Conservation (phyloP, 768 basidiomycete genomes). For the Panaeolus cyanescens region DNA sequence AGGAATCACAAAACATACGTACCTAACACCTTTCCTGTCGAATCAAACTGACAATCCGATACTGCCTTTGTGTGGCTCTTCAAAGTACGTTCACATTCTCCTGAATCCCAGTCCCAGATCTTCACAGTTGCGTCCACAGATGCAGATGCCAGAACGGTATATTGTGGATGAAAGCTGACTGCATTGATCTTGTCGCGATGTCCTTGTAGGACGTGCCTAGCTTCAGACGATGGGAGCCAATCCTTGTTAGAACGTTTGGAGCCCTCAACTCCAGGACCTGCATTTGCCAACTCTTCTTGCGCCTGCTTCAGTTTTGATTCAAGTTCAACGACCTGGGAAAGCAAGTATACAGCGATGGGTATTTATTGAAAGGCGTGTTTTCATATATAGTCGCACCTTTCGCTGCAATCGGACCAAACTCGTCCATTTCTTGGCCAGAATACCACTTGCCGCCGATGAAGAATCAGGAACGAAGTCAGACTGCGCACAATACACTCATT, state of each 20-base stretch:
- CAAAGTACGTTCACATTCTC: slow-evolving; percentile 88
- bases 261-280: slow-evolving; percentile 49
- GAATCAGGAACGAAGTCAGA: slow-evolving; percentile 79
- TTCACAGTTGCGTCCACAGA: slow-evolving; percentile 91
- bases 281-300: slow-evolving; percentile 66
- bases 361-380: not conserved
- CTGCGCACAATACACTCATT: slow-evolving; percentile 31
- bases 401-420: slow-evolving; percentile 94
- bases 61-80: slow-evolving; percentile 93
- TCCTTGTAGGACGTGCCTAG: slow-evolving; percentile 73
- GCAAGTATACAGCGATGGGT: slow-evolving; percentile 7
- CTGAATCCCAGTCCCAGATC: slow-evolving; percentile 97
- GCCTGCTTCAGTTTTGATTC: slow-evolving; percentile 81
- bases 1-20: slow-evolving; percentile 18
- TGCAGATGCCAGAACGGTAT: slow-evolving; percentile 79
- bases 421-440: slow-evolving; percentile 98
- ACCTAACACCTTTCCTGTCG: slow-evolving; percentile 84
- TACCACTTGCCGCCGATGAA: slow-evolving; percentile 81
- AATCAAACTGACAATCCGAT: slow-evolving; percentile 86
- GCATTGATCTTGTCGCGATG: slow-evolving; percentile 78
- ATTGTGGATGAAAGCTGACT: slow-evolving; percentile 86
- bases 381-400: slow-evolving; percentile 57
- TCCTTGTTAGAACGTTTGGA: slow-evolving; percentile 58
- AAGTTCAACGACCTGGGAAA: slow-evolving; percentile 86
- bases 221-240: slow-evolving; percentile 88